phyloP scores from a whole-genome alignment of 2,329 filamentous ascomycete species.

The Xylariaceae sp. region DNA sequence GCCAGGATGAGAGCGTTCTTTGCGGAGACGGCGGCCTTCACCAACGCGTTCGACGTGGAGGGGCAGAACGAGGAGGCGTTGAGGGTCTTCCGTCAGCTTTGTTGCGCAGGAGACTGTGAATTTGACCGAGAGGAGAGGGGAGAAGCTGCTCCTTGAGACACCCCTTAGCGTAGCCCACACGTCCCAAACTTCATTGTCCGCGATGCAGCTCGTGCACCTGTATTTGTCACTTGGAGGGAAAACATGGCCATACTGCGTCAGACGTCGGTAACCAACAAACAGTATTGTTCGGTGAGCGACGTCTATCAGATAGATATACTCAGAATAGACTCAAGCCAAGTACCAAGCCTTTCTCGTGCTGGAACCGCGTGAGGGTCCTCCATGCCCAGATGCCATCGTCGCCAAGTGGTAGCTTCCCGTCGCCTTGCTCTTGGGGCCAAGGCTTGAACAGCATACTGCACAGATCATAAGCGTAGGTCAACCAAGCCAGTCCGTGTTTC shows the following conservation, averaged over 20 bases:
- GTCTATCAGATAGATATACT: too few relatives aligned
- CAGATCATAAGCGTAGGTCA: neutral
- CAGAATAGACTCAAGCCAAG: too few relatives aligned
- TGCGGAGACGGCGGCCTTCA: conserved; percentile 21
- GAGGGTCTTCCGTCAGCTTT: conserved; percentile 9
- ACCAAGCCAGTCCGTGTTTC: too few relatives aligned
- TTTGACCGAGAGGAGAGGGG: neutral
- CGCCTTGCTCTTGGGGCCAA: neutral
- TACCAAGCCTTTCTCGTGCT: too few relatives aligned
- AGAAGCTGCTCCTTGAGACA: too few relatives aligned
- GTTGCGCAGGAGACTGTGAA: neutral
- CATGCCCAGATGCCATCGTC: neutral
- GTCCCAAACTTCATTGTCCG: too few relatives aligned
- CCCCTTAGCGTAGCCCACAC: too few relatives aligned
- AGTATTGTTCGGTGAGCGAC: too few relatives aligned
- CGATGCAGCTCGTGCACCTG: too few relatives aligned
- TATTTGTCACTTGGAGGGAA: too few relatives aligned
- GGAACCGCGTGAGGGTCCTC: neutral
- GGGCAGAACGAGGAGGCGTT: conserved; percentile 23
- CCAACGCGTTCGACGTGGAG: conserved; percentile 27
- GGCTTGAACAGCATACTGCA: neutral
- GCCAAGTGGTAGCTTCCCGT: neutral
- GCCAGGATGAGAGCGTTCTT: conserved; percentile 24
- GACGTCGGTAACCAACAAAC: too few relatives aligned
- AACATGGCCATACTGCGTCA: too few relatives aligned